Percentiles rank a stretch among this genome's conserved stretches.
Conservation (phyloP, 2,329 filamentous ascomycete species). For the Didymella arachidicola region DNA sequence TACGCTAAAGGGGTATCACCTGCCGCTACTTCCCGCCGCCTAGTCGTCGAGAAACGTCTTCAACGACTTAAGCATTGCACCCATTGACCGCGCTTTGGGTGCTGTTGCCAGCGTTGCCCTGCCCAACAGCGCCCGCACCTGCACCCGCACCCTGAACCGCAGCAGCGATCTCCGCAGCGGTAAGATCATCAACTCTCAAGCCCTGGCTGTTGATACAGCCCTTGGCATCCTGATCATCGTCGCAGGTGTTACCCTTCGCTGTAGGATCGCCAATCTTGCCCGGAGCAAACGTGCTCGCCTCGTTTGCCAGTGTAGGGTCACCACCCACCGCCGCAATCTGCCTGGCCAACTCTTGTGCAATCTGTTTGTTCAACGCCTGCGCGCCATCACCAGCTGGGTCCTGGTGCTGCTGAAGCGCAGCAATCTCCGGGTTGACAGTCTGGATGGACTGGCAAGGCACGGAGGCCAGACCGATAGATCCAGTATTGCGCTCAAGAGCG, state of each 20-base stretch:
- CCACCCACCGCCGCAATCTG: constrained; percentile 69
- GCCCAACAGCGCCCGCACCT: constrained; percentile 24
- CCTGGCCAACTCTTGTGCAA: constrained; percentile 65
- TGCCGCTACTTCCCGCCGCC: neutral
- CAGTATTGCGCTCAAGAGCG: constrained; percentile 68
- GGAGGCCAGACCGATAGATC: constrained; percentile 63
- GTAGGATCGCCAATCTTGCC: constrained; percentile 63
- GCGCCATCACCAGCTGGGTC: constrained; percentile 69
- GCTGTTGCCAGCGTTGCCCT: constrained; percentile 8
- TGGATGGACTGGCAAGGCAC: constrained; percentile 63
- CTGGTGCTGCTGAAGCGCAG: constrained; percentile 69
- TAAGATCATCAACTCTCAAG: constrained; percentile 63
- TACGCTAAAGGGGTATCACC: neutral
- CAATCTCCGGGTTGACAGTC: constrained; percentile 71
- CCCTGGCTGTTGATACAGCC: constrained; percentile 65
- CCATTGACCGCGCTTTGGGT: constrained; percentile 2
- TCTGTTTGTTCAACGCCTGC: constrained; percentile 65
- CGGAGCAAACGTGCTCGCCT: constrained; percentile 69
- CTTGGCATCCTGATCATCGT: constrained; percentile 56
- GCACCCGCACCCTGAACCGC: constrained; percentile 53
- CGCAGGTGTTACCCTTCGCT: constrained; percentile 62
- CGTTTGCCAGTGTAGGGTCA: constrained; percentile 67
- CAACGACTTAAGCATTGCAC: neutral
- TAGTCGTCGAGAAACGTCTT: too few relatives aligned
- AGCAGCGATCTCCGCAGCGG: constrained; percentile 59